Percentiles rank a stretch among this genome's conserved stretches.
phyloP scores from a whole-genome alignment of 2,329 filamentous ascomycete genomes.

The Fusarium phyllophilum region DNA sequence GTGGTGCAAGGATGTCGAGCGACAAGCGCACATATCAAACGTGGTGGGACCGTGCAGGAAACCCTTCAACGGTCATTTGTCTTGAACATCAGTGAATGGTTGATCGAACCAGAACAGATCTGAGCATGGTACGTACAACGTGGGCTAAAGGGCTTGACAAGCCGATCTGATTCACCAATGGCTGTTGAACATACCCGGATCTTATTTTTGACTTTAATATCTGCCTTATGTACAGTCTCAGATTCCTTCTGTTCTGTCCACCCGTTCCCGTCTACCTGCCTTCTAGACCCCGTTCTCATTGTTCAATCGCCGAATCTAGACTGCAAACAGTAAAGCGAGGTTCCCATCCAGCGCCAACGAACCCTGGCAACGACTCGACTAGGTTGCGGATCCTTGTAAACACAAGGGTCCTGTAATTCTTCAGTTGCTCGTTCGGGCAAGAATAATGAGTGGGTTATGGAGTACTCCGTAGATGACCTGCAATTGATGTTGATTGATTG shows the following conservation, averaged over 20 bases:
- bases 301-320: constrained; percentile 11
- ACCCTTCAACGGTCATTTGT: constrained; percentile 25
- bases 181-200: not conserved
- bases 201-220: not conserved
- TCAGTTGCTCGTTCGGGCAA: constrained; percentile 24
- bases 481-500: not conserved
- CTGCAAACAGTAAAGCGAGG: constrained; percentile 22
- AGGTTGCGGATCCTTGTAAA: constrained; percentile 20
- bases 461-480: not conserved
- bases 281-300: constrained; percentile 14
- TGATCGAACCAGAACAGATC: not conserved
- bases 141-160: constrained; percentile 6
- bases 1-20: constrained; percentile 25
- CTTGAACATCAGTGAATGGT: constrained; percentile 29
- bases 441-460: not conserved
- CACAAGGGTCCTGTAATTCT: constrained; percentile 25
- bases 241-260: constrained; percentile 12
- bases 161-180: constrained; percentile 6
- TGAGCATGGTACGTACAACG: not conserved
- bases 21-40: constrained; percentile 23
- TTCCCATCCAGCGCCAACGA: not conserved
- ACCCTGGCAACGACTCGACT: constrained; percentile 18
- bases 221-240: constrained; percentile 4
- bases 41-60: constrained; percentile 31
- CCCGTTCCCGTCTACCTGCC: not conserved